Conservation (phyloP, 495 filamentous ascomycete species). For the Glutinoglossum americanum region DNA sequence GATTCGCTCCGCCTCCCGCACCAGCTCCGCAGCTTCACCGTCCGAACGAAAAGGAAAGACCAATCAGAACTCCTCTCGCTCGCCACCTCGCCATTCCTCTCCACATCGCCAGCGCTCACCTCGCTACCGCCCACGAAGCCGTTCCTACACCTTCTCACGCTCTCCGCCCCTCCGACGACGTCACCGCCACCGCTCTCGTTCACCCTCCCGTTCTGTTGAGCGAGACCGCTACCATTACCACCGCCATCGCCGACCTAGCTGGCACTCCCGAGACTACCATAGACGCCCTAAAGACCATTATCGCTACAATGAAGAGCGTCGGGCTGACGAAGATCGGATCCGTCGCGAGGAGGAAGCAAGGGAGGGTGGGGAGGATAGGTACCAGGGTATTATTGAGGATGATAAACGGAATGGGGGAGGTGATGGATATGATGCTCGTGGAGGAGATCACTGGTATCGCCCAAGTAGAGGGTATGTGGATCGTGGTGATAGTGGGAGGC, state of each 20-base stretch:
- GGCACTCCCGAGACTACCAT: neutral
- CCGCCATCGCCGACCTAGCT: neutral
- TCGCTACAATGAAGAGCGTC: neutral
- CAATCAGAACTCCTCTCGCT: neutral
- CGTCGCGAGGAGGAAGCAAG: neutral
- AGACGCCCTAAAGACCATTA: neutral
- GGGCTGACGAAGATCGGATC: neutral
- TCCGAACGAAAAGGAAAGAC: neutral
- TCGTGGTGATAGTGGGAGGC: constrained; percentile 6
- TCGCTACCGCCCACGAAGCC: constrained; percentile 6
- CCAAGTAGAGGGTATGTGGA: neutral
- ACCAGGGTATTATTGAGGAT: neutral
- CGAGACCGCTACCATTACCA: neutral
- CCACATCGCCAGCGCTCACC: neutral
- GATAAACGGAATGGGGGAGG: neutral
- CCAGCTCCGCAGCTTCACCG: neutral
- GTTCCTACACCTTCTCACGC: constrained; percentile 10
- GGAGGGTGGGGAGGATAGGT: neutral
- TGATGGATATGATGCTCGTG: neutral
- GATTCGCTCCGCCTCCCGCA: constrained; percentile 9
- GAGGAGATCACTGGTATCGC: neutral
- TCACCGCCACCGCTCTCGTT: constrained; percentile 4
- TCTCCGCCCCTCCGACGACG: constrained; percentile 6
- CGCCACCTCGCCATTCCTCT: neutral
- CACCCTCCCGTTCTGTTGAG: neutral